Percentiles rank a stretch among this genome's conserved stretches.
Evolutionary conservation across 2,329 filamentous ascomycete genomes (phyloP).

Genomic region (Berkeleyomyces basicola): DNA sequence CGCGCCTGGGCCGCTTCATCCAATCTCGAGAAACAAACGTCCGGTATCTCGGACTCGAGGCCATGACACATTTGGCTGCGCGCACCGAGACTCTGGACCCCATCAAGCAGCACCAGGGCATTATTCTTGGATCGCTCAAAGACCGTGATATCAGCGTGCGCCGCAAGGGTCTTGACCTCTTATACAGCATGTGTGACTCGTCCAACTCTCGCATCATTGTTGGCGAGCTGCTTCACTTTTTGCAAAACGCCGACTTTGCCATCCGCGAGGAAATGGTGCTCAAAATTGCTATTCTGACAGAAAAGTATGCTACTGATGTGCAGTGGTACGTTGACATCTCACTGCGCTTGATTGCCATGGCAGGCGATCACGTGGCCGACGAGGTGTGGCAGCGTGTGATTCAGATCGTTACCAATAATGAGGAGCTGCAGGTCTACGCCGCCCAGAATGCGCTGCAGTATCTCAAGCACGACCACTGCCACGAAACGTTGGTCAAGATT

Average conservation of each 20-base stretch:
- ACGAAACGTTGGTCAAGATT: conserved; percentile 96
- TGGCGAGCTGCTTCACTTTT: conserved; percentile 78
- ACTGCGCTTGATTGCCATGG: conserved; percentile 82
- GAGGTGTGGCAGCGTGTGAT: conserved; percentile 99
- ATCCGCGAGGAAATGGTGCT: conserved; percentile 98
- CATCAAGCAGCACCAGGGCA: conserved; percentile 94
- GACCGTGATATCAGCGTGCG: conserved; percentile 95
- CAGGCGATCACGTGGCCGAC: conserved; percentile 94
- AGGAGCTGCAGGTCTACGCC: conserved; percentile 92
- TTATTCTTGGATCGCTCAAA: conserved; percentile 85
- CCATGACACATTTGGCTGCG: conserved; percentile 94
- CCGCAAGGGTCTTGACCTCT: conserved; percentile 81
- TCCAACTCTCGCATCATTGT: conserved; percentile 91
- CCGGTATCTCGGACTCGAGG: conserved; percentile 84
- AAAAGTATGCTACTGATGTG: conserved; percentile 95
- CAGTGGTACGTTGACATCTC: conserved; percentile 99
- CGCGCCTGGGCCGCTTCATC: conserved; percentile 83
- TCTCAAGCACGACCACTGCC: conserved; percentile 80
- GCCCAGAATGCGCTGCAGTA: conserved; percentile 87
- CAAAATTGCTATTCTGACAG: conserved; percentile 94
- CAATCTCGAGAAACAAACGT: conserved; percentile 95
- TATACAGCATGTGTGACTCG: conserved; percentile 99
- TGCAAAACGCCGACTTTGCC: conserved; percentile 92
- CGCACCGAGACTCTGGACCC: conserved; percentile 86
- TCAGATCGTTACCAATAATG: conserved; percentile 98